Evolutionary conservation across 2,329 filamentous ascomycete genomes (phyloP), one percentile per base, ranked within the genome.

Genomic region (Alternaria triticimaculans): DNA sequence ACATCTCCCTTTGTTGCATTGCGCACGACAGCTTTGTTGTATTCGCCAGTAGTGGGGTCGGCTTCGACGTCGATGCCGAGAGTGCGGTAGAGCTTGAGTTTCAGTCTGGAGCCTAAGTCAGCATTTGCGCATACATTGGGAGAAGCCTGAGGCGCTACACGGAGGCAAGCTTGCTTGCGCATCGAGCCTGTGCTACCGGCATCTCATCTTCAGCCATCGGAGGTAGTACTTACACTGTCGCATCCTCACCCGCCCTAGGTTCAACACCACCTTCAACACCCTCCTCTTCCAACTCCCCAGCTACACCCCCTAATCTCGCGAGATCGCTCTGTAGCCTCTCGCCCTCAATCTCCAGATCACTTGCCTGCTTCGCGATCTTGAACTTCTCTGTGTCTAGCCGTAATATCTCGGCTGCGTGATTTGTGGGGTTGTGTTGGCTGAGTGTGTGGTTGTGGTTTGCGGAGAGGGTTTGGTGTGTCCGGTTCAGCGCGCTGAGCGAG

Each of bases 311-410:
- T 61, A 97, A 83, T 73, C 94, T 88, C 14, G 90, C 91, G 6
- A 93, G 83, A 80, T 96, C 92, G 6, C 89, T 88, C 60, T 92
- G 89, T 49, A 98, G 84, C n/a, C 95, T 87, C 84, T 98, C 95
- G n/a, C 92, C 92, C 82, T 99, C 96, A 76, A 95, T 94, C 83
- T 97, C 94, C 7, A 96, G 85, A 78, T 98, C 95, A 2, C 88
- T 91, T 0, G 92, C 93, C 15, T 92, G 89, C 81, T 98, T 98
- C n/a, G 95, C 95, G 61, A 93, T 90, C 71, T 94, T 90, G 82
- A 98, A 98, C 78, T 97, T 97, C 72, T 94, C 90, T 2, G 93
- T 97, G 81, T 98, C 95, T 65, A 97, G 89, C 44, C 91, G 88
- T 20, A 96, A 87, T 66, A 98, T 97, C 76, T 92, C 89, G 37